These are phyloP conservation scores for Amphibolis antarctica DNA, from an alignment of 106 monocot species.

Conservation along the genomic window DNA sequence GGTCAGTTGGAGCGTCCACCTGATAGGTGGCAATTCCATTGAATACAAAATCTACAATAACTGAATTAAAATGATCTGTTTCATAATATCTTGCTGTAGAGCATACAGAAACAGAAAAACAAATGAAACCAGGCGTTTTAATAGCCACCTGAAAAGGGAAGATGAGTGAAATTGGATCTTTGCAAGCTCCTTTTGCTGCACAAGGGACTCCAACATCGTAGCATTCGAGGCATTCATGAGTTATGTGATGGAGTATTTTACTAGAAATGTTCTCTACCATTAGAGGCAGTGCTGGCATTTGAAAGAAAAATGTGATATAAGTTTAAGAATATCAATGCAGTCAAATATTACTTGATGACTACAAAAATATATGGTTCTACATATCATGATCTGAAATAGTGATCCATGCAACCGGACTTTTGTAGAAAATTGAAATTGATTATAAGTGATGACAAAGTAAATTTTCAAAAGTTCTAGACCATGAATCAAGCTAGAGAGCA, in stretches of 20 bases:
- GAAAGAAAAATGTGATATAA: background rate
- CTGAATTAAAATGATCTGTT: background rate
- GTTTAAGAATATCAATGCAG: background rate
- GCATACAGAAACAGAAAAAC: background rate
- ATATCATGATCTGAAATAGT: no score
- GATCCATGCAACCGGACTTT: no score
- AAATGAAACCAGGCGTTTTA: background rate
- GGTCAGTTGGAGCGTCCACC: background rate
- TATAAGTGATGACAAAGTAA: background rate
- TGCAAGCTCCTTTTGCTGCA: constrained; percentile 45
- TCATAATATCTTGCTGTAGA: no score
- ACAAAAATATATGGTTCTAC: no score
- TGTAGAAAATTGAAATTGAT: background rate
- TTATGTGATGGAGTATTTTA: constrained; percentile 65
- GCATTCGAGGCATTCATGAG: constrained; percentile 78
- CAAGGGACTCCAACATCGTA: constrained; percentile 82
- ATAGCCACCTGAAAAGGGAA: constrained; percentile 81
- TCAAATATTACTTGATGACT: no score
- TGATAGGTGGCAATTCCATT: background rate
- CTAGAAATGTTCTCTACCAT: constrained; percentile 54
- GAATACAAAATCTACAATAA: background rate
- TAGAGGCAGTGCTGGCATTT: constrained; percentile 51
- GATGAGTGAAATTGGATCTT: constrained; percentile 64
- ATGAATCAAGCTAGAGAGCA: background rate
- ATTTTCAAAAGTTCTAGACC: background rate